Percentiles rank a stretch among this genome's conserved stretches.
These are phyloP conservation scores for Ceratocystis smalleyi DNA, from an alignment of 2,329 filamentous ascomycete species.

Conservation along the genomic window DNA sequence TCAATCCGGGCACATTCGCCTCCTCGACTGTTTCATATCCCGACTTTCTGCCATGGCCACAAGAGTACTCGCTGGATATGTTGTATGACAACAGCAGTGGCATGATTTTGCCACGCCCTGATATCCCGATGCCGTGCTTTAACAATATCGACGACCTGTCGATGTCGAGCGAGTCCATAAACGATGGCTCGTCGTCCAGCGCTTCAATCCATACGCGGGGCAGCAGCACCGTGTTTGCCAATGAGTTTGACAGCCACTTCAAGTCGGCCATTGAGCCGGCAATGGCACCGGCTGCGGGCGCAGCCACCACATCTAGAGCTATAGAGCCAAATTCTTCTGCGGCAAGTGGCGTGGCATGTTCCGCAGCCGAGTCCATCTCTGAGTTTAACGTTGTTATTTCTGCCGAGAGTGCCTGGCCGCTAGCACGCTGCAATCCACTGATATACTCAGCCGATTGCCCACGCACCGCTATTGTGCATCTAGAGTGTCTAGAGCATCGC, in stretches of 20 bases:
- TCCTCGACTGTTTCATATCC: constrained; percentile 27
- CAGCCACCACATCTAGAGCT: constrained; percentile 18
- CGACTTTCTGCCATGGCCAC: constrained; percentile 30
- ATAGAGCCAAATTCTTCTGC: background rate
- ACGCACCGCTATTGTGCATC: constrained; percentile 35
- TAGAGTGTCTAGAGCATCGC: constrained; percentile 36
- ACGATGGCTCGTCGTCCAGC: constrained; percentile 26
- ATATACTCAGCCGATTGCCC: constrained; percentile 32
- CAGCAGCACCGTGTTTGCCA: constrained; percentile 32
- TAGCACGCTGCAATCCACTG: constrained; percentile 35
- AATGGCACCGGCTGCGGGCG: constrained; percentile 18
- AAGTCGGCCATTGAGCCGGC: constrained; percentile 24
- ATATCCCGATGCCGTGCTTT: constrained; percentile 26
- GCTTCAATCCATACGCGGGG: constrained; percentile 32
- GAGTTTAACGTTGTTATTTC: constrained; percentile 34
- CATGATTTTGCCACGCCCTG: constrained; percentile 23
- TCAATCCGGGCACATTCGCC: constrained; percentile 25
- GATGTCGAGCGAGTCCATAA: background rate
- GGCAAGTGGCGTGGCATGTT: background rate
- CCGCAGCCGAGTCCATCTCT: constrained; percentile 19
- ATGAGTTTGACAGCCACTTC: constrained; percentile 25
- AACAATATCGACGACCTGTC: constrained; percentile 29
- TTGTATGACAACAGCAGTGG: constrained; percentile 26
- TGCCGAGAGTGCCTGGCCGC: constrained; percentile 35
- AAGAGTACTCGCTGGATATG: constrained; percentile 30